Evolutionary conservation across 306 rosid genomes (phyloP), one percentile per base, ranked within the genome.

Genomic region (Lupinus albus): DNA sequence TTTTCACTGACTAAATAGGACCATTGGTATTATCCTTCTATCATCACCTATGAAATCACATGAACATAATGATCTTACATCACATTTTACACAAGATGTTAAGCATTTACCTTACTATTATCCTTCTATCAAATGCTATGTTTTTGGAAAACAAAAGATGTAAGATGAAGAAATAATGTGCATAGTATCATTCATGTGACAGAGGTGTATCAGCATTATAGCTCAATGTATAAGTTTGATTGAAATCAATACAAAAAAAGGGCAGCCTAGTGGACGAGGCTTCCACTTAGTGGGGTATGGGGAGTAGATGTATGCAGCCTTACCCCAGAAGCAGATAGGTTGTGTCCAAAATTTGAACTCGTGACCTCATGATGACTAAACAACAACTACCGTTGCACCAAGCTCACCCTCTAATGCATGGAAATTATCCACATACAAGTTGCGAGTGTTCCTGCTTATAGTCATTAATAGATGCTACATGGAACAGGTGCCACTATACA

Each of bases 31-130:
- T 0, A 25, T 16, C 35, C 45, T 38, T n/a, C n/a, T n/a, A 39
- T 35, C 51, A 48, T 15, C 13, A 56, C 57, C 45, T 64, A 47
- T 3, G 33, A 72, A 47, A 71, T 48, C 38, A 47, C 41, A 47
- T 25, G 15, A 57, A 28, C 25, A 13, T 5, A 18, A 9, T 30
- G 18, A 57, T 17, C 45, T 42, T 15, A 8, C n/a, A 53, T 11
- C 63, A 52, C 9, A 46, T 35, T 67, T 18, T 30, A 38, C 2
- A 42, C 57, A 44, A 51, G 13, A 67, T 52, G 61, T 56, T 33
- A 38, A 58, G 21, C 49, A 16, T 73, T 44, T 73, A 73, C 76
- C 70, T 52, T 3, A 1, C 30, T 39, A 56, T 47, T 41, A 63
- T 48, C 8, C 30, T 48, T 57, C 30, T 30, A 17, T 15, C 9